Conservation (phyloP, 1,284 basidiomycete species). For the Ceraceosorus bombacis region DNA sequence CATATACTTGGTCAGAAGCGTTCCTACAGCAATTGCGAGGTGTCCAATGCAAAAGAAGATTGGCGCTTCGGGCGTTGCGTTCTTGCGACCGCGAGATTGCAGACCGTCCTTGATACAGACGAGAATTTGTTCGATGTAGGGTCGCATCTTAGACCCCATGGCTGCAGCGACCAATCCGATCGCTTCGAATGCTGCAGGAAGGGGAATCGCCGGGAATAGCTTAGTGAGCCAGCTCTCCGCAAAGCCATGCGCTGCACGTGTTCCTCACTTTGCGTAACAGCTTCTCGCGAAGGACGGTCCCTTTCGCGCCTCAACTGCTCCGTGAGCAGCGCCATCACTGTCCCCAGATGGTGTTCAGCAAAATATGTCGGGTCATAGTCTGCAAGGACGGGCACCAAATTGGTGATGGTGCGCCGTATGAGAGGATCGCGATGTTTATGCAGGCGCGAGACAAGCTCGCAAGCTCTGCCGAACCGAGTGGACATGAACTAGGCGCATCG, state of each 20-base stretch:
- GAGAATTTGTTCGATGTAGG: slow-evolving; percentile 89
- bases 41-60: slow-evolving; percentile 98
- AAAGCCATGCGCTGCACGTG: not conserved
- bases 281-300: slow-evolving; percentile 35
- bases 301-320: slow-evolving; percentile 38
- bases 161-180: slow-evolving; percentile 91
- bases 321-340: slow-evolving; percentile 36
- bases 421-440: slow-evolving; percentile 82
- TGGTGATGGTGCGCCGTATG: slow-evolving; percentile 58
- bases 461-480: slow-evolving; percentile 77
- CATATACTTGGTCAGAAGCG: slow-evolving; percentile 86
- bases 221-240: too few relatives aligned
- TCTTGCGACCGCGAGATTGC: slow-evolving; percentile 79
- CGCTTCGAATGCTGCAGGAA: slow-evolving; percentile 65
- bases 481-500: slow-evolving; percentile 68
- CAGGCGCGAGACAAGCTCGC: slow-evolving; percentile 84
- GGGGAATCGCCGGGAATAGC: not conserved
- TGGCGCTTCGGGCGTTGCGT: slow-evolving; percentile 83
- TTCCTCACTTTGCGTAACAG: slow-evolving; percentile 18
- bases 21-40: slow-evolving; percentile 89
- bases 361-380: slow-evolving; percentile 45
- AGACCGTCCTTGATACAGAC: slow-evolving; percentile 79
- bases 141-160: slow-evolving; percentile 88
- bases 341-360: slow-evolving; percentile 41
- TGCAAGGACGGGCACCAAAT: slow-evolving; percentile 42